Evolutionary conservation across 768 basidiomycete genomes (phyloP).

Genomic region (Fomitopsis serialis): DNA sequence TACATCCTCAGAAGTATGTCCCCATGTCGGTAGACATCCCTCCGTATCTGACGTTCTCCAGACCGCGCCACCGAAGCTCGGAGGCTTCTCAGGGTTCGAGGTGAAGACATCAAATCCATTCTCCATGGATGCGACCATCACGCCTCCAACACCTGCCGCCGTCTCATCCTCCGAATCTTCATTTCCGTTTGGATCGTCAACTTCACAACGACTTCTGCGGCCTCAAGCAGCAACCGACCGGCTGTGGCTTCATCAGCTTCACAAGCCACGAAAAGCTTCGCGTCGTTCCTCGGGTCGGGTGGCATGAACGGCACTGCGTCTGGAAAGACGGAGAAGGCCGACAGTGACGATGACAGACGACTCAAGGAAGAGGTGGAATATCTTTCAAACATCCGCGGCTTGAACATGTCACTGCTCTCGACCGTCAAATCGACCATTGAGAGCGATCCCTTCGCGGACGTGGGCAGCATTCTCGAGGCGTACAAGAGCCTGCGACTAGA

Average conservation of each 20-base stretch:
- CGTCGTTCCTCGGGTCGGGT: constrained; percentile 33
- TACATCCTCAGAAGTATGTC: no score
- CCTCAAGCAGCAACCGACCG: constrained; percentile 6
- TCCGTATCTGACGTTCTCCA: background rate
- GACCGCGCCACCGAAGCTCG: constrained; percentile 38
- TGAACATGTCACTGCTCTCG: constrained; percentile 63
- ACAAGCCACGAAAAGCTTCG: constrained; percentile 47
- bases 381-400: constrained; percentile 66
- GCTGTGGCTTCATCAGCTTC: constrained; percentile 34
- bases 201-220: constrained; percentile 3
- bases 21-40: background rate
- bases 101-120: constrained; percentile 29
- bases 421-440: constrained; percentile 54
- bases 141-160: constrained; percentile 16
- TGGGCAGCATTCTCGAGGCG: constrained; percentile 47
- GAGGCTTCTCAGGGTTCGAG: constrained; percentile 50
- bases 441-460: constrained; percentile 65
- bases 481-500: constrained; percentile 54
- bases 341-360: constrained; percentile 20
- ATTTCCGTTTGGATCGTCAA: constrained; percentile 6
- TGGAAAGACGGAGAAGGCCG: background rate
- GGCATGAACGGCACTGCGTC: background rate
- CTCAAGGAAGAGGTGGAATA: constrained; percentile 42
- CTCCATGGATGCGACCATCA: constrained; percentile 32
- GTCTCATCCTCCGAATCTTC: constrained; percentile 16